Evolutionary conservation across 441 rosid genomes (phyloP).

Genomic region (Gossypium aridum): DNA sequence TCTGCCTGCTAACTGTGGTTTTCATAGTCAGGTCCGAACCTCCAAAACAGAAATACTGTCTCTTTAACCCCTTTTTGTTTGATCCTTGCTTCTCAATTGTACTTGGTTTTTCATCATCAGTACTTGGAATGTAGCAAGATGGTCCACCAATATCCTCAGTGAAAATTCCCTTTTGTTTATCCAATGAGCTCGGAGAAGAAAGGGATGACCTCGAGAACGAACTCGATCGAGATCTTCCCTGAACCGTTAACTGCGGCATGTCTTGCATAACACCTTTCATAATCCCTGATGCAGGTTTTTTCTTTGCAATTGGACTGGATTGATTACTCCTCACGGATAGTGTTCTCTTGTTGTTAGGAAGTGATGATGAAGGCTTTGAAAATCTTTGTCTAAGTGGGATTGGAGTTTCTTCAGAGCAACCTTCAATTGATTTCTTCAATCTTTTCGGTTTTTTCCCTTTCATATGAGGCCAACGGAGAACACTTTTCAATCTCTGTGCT

Average conservation of each 20-base stretch:
- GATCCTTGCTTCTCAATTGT: constrained; percentile 34
- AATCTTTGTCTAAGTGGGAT: constrained; percentile 76
- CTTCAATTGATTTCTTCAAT: constrained; percentile 28
- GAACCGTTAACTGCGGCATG: constrained; percentile 32
- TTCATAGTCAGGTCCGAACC: constrained; percentile 34
- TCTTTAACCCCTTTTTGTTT: constrained; percentile 33
- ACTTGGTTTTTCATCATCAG: constrained; percentile 27
- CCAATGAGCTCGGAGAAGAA: constrained; percentile 50
- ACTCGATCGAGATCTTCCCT: constrained; percentile 58
- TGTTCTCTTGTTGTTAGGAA: constrained; percentile 57
- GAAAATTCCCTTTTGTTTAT: constrained; percentile 61
- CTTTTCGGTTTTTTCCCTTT: constrained; percentile 41
- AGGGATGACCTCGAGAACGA: constrained; percentile 71
- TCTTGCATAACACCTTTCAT: constrained; percentile 47
- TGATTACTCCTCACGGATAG: constrained; percentile 76
- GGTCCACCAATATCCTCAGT: constrained; percentile 41
- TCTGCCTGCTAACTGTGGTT: constrained; percentile 19
- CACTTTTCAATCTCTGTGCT: constrained; percentile 56
- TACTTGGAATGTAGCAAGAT: constrained; percentile 32
- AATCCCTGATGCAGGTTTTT: constrained; percentile 61
- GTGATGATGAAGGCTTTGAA: constrained; percentile 40
- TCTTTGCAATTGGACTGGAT: constrained; percentile 76
- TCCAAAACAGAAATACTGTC: constrained; percentile 78
- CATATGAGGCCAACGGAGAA: constrained; percentile 55
- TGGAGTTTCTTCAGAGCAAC: constrained; percentile 36